Percentiles rank a stretch among this genome's conserved stretches.
These are phyloP conservation scores for Neurospora discreta DNA, from an alignment of 495 filamentous ascomycete species.

Conservation along the genomic window DNA sequence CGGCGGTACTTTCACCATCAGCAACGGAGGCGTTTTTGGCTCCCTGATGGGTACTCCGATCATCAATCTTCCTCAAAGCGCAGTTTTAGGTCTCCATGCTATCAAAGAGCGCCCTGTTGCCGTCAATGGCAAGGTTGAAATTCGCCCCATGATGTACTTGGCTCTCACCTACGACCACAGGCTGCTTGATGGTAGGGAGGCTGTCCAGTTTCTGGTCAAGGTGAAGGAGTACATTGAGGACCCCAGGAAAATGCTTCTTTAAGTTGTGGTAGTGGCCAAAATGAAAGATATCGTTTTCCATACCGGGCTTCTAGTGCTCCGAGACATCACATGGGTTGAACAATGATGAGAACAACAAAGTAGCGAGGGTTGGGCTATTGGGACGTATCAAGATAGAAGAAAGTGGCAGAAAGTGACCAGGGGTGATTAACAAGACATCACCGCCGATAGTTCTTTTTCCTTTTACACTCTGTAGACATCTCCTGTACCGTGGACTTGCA, in stretches of 20 bases:
- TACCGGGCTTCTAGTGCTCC: neutral
- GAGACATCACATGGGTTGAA: neutral
- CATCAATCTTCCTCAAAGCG: constrained; percentile 94
- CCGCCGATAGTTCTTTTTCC: neutral
- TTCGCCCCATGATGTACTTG: constrained; percentile 98
- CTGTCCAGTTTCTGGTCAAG: constrained; percentile 94
- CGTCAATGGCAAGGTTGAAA: constrained; percentile 84
- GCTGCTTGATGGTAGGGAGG: constrained; percentile 88
- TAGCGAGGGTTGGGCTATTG: neutral
- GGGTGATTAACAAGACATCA: neutral
- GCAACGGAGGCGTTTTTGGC: constrained; percentile 68
- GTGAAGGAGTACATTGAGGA: constrained; percentile 99
- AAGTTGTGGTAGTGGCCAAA: neutral
- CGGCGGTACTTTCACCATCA: constrained; percentile 96
- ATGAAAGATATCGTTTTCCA: neutral
- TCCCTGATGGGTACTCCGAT: constrained; percentile 95
- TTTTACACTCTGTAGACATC: neutral
- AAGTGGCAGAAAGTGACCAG: neutral
- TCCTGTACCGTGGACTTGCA: neutral
- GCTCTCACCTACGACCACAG: constrained; percentile 97
- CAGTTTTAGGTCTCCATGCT: constrained; percentile 92
- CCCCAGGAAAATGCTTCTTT: constrained; percentile 79
- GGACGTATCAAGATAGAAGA: neutral
- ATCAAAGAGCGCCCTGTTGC: constrained; percentile 92
- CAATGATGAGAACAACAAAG: neutral